A percentile compares a stretch with the other conserved stretches of the same genome.
These are phyloP conservation scores for Arachnomyces sp. DNA, from an alignment of 2,329 filamentous ascomycete genomes.

Conservation along the genomic window DNA sequence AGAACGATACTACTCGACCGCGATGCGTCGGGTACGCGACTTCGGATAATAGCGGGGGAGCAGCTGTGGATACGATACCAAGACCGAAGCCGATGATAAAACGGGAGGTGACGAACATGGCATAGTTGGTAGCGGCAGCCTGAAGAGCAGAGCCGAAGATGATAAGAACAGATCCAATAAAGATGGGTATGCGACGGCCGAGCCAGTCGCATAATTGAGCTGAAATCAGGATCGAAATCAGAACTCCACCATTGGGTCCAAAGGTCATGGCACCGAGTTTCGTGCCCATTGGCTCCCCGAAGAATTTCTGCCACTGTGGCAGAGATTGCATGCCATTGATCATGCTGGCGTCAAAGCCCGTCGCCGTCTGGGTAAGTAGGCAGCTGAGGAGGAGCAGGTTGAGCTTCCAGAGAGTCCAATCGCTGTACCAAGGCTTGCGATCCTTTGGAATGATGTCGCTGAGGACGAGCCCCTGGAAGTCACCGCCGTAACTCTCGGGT, in stretches of 20 bases:
- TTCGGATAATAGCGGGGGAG: conserved; percentile 20
- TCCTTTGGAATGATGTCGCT: conserved; percentile 10
- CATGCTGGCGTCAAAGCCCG: conserved; percentile 43
- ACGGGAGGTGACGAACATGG: conserved; percentile 19
- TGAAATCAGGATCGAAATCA: conserved; percentile 17
- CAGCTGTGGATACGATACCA: conserved; percentile 14
- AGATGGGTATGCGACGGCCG: conserved; percentile 15
- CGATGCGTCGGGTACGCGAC: conserved; percentile 19
- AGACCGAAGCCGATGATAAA: conserved; percentile 19
- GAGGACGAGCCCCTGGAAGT: conserved; percentile 10
- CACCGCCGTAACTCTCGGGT: no score
- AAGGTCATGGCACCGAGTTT: no score
- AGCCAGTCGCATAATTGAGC: conserved; percentile 14
- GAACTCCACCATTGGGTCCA: no score
- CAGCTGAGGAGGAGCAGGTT: conserved; percentile 16
- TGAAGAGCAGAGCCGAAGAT: conserved; percentile 20
- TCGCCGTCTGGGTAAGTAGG: conserved; percentile 27
- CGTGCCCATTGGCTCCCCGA: no score
- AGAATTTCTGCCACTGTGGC: conserved; percentile 34
- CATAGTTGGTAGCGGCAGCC: conserved; percentile 15
- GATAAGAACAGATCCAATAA: conserved; percentile 37
- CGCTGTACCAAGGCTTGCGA: conserved; percentile 8
- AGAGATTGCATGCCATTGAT: conserved; percentile 43
- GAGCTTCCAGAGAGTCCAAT: conserved; percentile 11
- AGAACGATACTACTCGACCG: no score